Conservation (phyloP, 2,329 filamentous ascomycete species). For the Sclerotinia subarctica region DNA sequence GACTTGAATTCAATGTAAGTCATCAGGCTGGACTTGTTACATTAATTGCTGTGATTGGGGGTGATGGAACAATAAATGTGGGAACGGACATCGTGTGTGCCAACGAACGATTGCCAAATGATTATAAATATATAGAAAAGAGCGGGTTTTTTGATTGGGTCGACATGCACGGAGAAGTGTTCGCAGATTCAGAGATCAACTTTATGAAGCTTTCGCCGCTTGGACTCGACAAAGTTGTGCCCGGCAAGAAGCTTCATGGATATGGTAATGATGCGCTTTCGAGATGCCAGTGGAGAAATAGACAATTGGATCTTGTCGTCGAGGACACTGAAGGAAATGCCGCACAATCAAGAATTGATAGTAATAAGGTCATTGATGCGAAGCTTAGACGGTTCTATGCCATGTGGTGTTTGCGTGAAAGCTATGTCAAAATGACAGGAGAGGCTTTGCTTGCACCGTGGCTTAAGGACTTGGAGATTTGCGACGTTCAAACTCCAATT, state of each 20-base stretch:
- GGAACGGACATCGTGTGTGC: constrained; percentile 77
- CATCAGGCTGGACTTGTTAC: constrained; percentile 75
- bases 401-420: constrained; percentile 76
- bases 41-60: constrained; percentile 50
- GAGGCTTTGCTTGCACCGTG: constrained; percentile 72
- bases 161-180: constrained; percentile 69
- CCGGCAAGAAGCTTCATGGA: constrained; percentile 20
- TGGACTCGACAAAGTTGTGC: constrained; percentile 22
- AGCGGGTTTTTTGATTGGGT: constrained; percentile 66
- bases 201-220: constrained; percentile 52
- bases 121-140: constrained; percentile 53
- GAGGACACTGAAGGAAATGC: constrained; percentile 18
- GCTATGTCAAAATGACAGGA: constrained; percentile 79
- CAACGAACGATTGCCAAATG: constrained; percentile 62
- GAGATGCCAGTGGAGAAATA: constrained; percentile 32
- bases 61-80: constrained; percentile 46
- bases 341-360: constrained; percentile 34
- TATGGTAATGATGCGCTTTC: constrained; percentile 28
- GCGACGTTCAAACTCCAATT: constrained; percentile 46
- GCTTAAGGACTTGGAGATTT: constrained; percentile 69
- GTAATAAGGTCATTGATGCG: constrained; percentile 48
- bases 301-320: constrained; percentile 25
- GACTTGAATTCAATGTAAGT: constrained; percentile 67
- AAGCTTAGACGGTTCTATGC: constrained; percentile 71
- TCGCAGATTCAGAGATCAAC: constrained; percentile 58